These are phyloP conservation scores for Tillandsia leiboldiana DNA, from an alignment of 176 grass and related monocot genomes.

Conservation along the genomic window DNA sequence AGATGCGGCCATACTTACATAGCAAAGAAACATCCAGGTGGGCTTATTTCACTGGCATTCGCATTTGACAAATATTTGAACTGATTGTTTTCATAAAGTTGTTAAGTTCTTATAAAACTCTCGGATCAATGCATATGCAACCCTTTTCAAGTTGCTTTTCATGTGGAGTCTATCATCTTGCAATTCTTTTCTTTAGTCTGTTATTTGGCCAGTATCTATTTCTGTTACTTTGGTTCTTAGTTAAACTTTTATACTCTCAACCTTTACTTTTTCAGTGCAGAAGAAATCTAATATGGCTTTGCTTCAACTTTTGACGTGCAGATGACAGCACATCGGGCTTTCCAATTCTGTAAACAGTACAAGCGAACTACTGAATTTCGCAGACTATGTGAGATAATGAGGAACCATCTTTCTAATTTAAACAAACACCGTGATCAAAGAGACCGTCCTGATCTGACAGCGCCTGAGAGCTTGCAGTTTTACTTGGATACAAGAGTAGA, in stretches of 20 bases:
- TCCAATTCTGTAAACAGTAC: constrained; percentile 97
- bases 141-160: no score
- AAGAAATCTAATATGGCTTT: background rate
- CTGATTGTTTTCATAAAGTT: no score
- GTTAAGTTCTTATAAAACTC: no score
- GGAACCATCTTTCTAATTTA: constrained; percentile 86
- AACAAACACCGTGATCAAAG: constrained; percentile 94
- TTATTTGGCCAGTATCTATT: constrained; percentile 15
- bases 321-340: constrained; percentile 93
- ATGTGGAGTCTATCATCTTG: background rate
- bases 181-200: background rate
- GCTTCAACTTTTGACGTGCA: constrained; percentile 25
- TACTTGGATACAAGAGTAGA: constrained; percentile 96
- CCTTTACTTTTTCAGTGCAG: no score
- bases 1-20: no score
- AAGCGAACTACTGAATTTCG: constrained; percentile 92
- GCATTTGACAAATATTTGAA: no score
- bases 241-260: no score
- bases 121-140: no score
- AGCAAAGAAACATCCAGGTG: no score
- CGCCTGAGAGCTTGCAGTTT: constrained; percentile 67
- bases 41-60: no score
- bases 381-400: constrained; percentile 91
- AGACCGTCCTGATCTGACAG: constrained; percentile 76
- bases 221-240: no score